A percentile compares a stretch with the other conserved stretches of the same genome.
phyloP scores from a whole-genome alignment of 306 rosid species.

The Luffa acutangula region DNA sequence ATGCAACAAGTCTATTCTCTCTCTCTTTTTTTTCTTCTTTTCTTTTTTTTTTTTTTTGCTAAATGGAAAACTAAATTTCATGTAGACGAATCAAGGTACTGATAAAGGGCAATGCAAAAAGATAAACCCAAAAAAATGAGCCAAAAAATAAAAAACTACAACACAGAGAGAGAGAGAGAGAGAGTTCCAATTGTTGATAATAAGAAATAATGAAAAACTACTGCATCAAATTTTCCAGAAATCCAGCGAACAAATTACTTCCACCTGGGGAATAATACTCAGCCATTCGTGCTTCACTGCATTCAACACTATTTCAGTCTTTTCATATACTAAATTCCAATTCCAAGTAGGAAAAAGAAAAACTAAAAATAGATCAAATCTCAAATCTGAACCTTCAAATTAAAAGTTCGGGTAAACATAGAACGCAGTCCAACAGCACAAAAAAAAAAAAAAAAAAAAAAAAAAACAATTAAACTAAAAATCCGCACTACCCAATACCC shows the following conservation, averaged over 20 bases:
- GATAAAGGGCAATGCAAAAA: background rate
- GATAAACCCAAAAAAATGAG: background rate
- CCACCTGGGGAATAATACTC: background rate
- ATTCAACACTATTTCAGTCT: background rate
- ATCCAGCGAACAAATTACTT: background rate
- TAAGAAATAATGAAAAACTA: background rate
- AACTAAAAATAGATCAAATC: background rate
- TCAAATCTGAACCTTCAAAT: background rate
- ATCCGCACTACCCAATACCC: background rate
- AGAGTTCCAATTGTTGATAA: background rate
- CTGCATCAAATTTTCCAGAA: background rate
- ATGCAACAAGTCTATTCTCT: background rate
- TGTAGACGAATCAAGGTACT: background rate
- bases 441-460: background rate
- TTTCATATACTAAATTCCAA: background rate
- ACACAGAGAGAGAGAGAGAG: too few relatives aligned
- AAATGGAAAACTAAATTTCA: background rate
- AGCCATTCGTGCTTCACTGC: background rate
- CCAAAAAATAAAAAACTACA: too few relatives aligned
- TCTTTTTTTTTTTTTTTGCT: background rate
- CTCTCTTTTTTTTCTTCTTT: too few relatives aligned
- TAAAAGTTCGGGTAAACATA: background rate
- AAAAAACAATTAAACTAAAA: background rate
- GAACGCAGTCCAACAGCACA: background rate
- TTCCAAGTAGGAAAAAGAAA: background rate